These are phyloP conservation scores for Curvularia sp. DNA, from an alignment of 2,329 filamentous ascomycete genomes.

Conservation along the genomic window DNA sequence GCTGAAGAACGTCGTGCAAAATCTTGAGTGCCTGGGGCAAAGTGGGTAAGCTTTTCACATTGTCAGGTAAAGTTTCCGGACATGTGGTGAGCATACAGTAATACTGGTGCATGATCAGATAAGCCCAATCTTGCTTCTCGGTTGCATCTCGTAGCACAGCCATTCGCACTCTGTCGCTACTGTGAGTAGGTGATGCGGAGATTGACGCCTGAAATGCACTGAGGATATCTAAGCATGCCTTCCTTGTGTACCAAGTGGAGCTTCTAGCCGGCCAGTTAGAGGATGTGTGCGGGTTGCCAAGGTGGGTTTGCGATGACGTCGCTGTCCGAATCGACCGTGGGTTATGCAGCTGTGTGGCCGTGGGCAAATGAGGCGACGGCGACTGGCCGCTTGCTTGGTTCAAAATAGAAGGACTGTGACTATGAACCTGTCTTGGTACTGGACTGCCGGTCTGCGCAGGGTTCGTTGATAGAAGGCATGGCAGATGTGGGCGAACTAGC, in stretches of 20 bases:
- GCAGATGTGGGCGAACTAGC: conserved; percentile 5
- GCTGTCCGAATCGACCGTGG: conserved; percentile 6
- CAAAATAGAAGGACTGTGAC: conserved; percentile 7
- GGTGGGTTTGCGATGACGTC: conserved; percentile 14
- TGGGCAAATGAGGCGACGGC: conserved; percentile 16
- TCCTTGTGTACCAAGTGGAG: conserved; percentile 24
- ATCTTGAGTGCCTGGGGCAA: conserved; percentile 44
- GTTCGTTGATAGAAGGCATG: conserved; percentile 9
- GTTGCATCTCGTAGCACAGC: conserved; percentile 48
- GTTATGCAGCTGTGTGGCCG: conserved; percentile 5
- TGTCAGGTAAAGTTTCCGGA: conserved; percentile 45
- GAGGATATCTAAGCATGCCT: conserved; percentile 19
- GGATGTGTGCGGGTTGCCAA: background rate
- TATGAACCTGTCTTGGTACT: conserved; percentile 5
- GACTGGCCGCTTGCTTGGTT: conserved; percentile 9
- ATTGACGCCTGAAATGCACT: conserved; percentile 9
- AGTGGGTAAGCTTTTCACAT: conserved; percentile 48
- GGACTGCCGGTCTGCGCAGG: conserved; percentile 14
- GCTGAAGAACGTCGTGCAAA: conserved; percentile 56
- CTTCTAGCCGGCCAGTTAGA: background rate
- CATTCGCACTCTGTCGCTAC: conserved; percentile 25
- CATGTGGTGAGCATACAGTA: conserved; percentile 42
- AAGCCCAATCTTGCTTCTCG: conserved; percentile 36
- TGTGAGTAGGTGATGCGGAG: background rate
- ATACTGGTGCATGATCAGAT: conserved; percentile 42